These are phyloP conservation scores for Citrus sp. DNA, from an alignment of 345 rosid species.

Conservation along the genomic window DNA sequence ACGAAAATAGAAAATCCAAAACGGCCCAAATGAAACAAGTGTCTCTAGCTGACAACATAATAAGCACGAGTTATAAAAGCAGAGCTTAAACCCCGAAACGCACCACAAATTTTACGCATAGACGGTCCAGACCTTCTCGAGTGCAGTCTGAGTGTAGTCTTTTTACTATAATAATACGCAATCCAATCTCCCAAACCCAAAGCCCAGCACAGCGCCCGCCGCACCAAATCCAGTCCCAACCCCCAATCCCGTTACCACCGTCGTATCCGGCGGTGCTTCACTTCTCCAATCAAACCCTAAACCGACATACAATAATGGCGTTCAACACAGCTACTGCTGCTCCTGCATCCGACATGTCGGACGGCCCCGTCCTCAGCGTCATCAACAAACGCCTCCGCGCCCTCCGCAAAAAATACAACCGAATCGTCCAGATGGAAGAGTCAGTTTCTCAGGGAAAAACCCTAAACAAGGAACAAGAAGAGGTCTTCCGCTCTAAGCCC, in stretches of 20 bases:
- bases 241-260: slow-evolving; percentile 5
- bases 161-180: too few species aligned
- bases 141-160: too few species aligned
- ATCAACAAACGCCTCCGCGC: slow-evolving; percentile 93
- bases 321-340: slow-evolving; percentile 19
- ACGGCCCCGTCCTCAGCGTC: slow-evolving; percentile 78
- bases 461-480: slow-evolving; percentile 83
- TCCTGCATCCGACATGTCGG: slow-evolving; percentile 38
- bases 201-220: background rate
- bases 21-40: too few species aligned
- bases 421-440: slow-evolving; percentile 84
- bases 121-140: too few species aligned
- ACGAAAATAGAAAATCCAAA: too few species aligned
- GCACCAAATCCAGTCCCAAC: background rate
- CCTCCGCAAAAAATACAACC: slow-evolving; percentile 79
- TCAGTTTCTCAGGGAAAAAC: slow-evolving; percentile 70
- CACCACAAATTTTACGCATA: too few species aligned
- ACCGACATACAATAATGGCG: slow-evolving; percentile 17
- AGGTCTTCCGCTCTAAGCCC: slow-evolving; percentile 81
- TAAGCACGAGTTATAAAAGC: too few species aligned
- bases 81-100: too few species aligned
- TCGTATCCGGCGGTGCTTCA: slow-evolving; percentile 16
- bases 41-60: too few species aligned
- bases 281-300: background rate
- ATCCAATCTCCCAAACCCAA: background rate